A percentile compares a stretch with the other conserved stretches of the same genome.
phyloP scores from a whole-genome alignment of 2,329 filamentous ascomycete genomes.

The Pseudogymnoascus sp. region DNA sequence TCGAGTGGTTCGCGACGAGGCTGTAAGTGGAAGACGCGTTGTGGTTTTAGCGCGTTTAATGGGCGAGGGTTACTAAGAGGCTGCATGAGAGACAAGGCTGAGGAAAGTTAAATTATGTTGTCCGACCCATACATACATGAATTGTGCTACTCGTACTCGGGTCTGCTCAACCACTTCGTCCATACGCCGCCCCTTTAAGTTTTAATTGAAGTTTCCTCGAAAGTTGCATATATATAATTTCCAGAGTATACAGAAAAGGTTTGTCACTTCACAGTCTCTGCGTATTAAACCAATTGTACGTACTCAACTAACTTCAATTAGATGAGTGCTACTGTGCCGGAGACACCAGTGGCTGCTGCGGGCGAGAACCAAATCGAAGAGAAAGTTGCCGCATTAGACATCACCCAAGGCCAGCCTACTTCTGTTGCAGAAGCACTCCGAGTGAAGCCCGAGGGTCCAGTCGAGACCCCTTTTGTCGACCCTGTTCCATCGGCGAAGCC shows the following conservation, averaged over 20 bases:
- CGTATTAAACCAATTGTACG: background rate
- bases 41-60: constrained; percentile 4
- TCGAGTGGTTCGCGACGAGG: constrained; percentile 10
- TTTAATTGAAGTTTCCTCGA: background rate
- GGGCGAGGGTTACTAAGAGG: background rate
- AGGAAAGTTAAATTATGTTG: constrained; percentile 7
- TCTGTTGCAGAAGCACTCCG: constrained; percentile 19
- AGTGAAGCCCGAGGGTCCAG: constrained; percentile 30
- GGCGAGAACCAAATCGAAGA: constrained; percentile 7
- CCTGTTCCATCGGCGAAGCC: constrained; percentile 41
- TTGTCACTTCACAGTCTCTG: background rate
- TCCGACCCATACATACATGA: background rate
- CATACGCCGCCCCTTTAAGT: constrained; percentile 5
- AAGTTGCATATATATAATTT: background rate
- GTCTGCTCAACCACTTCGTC: background rate
- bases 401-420: background rate
- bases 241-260: background rate
- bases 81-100: constrained; percentile 2
- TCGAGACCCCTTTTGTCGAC: constrained; percentile 32
- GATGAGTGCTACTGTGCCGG: background rate
- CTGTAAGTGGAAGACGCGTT: constrained; percentile 4
- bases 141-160: constrained; percentile 6
- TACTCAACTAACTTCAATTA: background rate
- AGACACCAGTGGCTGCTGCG: background rate
- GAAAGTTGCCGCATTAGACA: constrained; percentile 7